Conservation (phyloP, 1,284 basidiomycete genomes). For the Boletus subluridellus region DNA sequence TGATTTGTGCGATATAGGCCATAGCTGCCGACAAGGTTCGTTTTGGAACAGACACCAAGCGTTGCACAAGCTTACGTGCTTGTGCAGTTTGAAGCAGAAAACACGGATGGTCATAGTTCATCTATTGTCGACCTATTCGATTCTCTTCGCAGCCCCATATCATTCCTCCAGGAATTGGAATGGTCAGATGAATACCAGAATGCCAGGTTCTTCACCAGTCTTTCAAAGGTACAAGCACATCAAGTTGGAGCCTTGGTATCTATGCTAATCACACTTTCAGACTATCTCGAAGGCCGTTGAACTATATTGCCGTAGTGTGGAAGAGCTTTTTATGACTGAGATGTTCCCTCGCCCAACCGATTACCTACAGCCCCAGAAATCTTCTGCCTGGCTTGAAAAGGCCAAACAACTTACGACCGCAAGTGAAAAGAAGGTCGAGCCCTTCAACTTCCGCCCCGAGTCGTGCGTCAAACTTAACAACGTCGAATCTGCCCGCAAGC, state of each 20-base stretch:
- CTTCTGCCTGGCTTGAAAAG: conserved; percentile 93
- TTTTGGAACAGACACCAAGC: conserved; percentile 3
- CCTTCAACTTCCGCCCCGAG: conserved; percentile 91
- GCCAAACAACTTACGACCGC: conserved; percentile 74
- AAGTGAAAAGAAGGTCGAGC: conserved; percentile 87
- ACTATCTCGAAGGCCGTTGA: conserved; percentile 90
- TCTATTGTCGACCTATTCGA: conserved; percentile 97
- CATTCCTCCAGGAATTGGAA: conserved; percentile 83
- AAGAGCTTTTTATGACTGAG: conserved; percentile 87
- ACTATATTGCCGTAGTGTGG: conserved; percentile 86
- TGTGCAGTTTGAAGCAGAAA: conserved; percentile 81
- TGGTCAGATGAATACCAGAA: conserved; percentile 92
- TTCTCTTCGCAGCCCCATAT: conserved; percentile 86
- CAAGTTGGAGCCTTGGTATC: background rate
- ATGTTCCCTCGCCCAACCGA: conserved; percentile 87
- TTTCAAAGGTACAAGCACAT: conserved; percentile 64
- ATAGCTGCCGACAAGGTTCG: conserved; percentile 83
- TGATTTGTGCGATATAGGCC: conserved; percentile 47
- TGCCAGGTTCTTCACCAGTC: conserved; percentile 83
- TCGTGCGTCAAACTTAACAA: conserved; percentile 99
- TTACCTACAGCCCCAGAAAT: conserved; percentile 75
- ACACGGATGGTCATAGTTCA: conserved; percentile 83
- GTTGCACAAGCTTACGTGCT: conserved; percentile 8
- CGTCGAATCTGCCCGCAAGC: conserved; percentile 85
- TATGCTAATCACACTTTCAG: conserved; percentile 40